Conservation (phyloP, 495 filamentous ascomycete species). For the Penicillium herquei region DNA sequence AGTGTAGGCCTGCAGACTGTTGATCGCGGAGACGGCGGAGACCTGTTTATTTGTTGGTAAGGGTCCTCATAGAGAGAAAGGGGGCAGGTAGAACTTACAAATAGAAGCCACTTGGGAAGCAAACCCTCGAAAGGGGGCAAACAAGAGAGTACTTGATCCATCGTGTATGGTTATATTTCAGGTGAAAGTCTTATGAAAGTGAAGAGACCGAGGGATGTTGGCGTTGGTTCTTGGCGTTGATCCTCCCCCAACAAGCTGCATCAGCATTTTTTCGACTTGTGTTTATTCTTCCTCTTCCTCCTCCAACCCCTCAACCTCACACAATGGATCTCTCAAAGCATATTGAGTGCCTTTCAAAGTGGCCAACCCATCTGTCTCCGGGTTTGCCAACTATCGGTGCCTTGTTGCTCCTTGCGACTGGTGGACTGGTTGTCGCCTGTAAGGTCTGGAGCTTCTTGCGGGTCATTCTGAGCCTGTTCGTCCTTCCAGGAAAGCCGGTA, state of each 20-base stretch:
- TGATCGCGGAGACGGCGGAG: conserved; percentile 72
- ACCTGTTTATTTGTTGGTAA: conserved; percentile 49
- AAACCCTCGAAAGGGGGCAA: conserved; percentile 58
- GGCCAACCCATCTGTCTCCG: conserved; percentile 35
- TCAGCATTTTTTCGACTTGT: conserved; percentile 10
- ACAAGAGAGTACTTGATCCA: conserved; percentile 35
- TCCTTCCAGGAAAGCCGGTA: conserved; percentile 67
- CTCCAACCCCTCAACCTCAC: conserved; percentile 3
- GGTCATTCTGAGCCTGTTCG: conserved; percentile 70
- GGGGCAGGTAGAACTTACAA: conserved; percentile 42
- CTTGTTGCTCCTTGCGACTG: conserved; percentile 47
- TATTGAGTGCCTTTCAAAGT: conserved; percentile 33
- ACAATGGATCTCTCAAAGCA: conserved; percentile 43
- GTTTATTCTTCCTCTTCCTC: conserved; percentile 16
- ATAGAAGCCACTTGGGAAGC: conserved; percentile 65
- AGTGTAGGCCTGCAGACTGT: conserved; percentile 76
- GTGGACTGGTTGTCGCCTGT: conserved; percentile 56
- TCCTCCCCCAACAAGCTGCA: conserved; percentile 25
- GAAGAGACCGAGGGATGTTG: conserved; percentile 25
- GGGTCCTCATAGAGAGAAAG: neutral
- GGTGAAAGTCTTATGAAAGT: conserved; percentile 5
- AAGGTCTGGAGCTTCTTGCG: conserved; percentile 60
- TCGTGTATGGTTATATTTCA: conserved; percentile 4
- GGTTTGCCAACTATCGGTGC: conserved; percentile 40
- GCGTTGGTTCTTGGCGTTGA: conserved; percentile 27